Percentiles rank a stretch among this genome's conserved stretches.
Conservation (phyloP, 75 land plant species). For the Pinus albicaulis region DNA sequence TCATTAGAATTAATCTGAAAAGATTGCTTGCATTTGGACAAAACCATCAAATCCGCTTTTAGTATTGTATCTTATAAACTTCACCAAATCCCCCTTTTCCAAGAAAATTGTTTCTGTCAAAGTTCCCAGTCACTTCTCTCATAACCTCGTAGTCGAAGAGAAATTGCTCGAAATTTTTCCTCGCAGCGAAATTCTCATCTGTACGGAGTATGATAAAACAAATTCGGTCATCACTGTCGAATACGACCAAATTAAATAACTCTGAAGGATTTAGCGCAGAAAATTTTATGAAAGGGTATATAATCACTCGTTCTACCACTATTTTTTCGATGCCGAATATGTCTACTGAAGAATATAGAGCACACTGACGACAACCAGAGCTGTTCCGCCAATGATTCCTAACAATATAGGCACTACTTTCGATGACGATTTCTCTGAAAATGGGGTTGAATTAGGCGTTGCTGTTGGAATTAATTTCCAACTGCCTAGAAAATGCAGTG, state of each 20-base stretch:
- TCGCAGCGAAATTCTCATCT: not conserved
- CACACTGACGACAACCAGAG: not conserved
- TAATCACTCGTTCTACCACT: not conserved
- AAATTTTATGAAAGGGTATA: no score
- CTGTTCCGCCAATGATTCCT: not conserved
- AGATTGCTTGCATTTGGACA: no score
- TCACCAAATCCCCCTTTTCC: conserved; percentile 14
- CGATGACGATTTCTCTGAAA: no score
- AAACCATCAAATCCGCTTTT: no score
- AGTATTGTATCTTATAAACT: conserved; percentile 15
- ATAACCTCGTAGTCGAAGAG: not conserved
- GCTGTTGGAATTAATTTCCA: no score
- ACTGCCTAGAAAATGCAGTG: no score
- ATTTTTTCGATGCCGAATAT: not conserved
- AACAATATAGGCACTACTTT: not conserved
- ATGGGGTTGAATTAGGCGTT: no score
- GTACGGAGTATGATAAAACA: no score
- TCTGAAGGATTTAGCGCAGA: no score
- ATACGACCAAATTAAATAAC: no score
- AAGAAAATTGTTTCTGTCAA: not conserved
- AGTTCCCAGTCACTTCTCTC: not conserved
- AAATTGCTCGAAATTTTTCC: not conserved
- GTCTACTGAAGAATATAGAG: not conserved
- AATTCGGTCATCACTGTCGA: no score
- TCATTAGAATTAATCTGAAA: not conserved